Conservation (phyloP, 495 filamentous ascomycete genomes). For the Bombardia bombarda region DNA sequence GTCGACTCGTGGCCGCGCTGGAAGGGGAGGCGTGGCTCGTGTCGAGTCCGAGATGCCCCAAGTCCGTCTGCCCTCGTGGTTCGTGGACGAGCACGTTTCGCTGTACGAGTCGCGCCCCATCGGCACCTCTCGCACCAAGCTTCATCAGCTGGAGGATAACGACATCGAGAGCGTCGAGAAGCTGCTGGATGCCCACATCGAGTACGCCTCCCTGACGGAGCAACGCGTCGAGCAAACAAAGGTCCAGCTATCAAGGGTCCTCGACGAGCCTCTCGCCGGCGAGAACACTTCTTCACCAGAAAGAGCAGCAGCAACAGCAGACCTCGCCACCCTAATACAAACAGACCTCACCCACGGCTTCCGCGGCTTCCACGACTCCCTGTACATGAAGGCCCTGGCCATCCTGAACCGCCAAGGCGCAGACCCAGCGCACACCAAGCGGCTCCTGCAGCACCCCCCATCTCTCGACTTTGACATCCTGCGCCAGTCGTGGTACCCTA, state of each 20-base stretch:
- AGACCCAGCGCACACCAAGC: constrained; percentile 7
- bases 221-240: constrained; percentile 8
- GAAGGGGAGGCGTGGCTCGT: constrained; percentile 27
- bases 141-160: constrained; percentile 7
- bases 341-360: constrained; percentile 1
- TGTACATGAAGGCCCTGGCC: constrained; percentile 11
- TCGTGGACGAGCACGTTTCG: constrained; percentile 24
- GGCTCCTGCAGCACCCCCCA: constrained; percentile 7
- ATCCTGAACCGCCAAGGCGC: constrained; percentile 3
- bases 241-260: not conserved
- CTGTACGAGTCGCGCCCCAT: constrained; percentile 18
- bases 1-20: constrained; percentile 28
- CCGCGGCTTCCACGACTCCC: constrained; percentile 3
- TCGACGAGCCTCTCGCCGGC: not conserved
- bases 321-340: not conserved
- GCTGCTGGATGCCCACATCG: constrained; percentile 5
- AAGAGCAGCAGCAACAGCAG: no score
- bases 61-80: constrained; percentile 38
- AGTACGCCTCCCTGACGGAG: constrained; percentile 5
- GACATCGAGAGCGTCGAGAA: constrained; percentile 8
- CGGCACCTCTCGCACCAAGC: constrained; percentile 3
- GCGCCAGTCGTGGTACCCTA: constrained; percentile 9
- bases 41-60: constrained; percentile 36
- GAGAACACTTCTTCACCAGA: not conserved
- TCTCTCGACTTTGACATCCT: not conserved